phyloP scores from a whole-genome alignment of 495 filamentous ascomycete species.

The Glonium stellatum region DNA sequence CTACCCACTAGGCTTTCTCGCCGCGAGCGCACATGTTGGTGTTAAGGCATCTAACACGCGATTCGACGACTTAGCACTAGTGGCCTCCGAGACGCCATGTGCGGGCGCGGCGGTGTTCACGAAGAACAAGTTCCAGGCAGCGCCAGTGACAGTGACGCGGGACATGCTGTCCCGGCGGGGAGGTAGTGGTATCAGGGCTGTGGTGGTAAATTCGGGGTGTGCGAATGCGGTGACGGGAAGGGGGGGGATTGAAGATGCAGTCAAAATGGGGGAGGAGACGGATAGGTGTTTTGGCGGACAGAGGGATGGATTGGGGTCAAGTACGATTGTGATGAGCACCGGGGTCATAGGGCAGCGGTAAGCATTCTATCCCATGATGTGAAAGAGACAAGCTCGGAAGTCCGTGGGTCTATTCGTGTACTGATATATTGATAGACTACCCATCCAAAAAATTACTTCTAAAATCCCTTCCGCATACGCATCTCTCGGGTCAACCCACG shows the following conservation, averaged over 20 bases:
- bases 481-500: constrained; percentile 64
- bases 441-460: constrained; percentile 81
- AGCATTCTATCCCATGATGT: background rate
- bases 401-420: background rate
- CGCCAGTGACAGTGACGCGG: constrained; percentile 79
- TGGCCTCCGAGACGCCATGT: constrained; percentile 81
- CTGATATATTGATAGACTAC: constrained; percentile 49
- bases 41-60: constrained; percentile 88
- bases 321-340: constrained; percentile 91
- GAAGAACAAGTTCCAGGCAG: constrained; percentile 96
- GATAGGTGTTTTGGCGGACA: constrained; percentile 54
- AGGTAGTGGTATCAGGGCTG: constrained; percentile 65
- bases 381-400: background rate
- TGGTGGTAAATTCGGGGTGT: constrained; percentile 93
- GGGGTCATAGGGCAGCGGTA: constrained; percentile 95
- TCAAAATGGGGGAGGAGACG: constrained; percentile 69
- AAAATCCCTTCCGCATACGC: constrained; percentile 70
- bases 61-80: constrained; percentile 80
- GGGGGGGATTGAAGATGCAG: constrained; percentile 82
- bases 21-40: constrained; percentile 82
- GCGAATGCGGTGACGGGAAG: constrained; percentile 97
- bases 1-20: constrained; percentile 85
- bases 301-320: constrained; percentile 53
- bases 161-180: constrained; percentile 57
- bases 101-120: constrained; percentile 94